Percentiles rank a stretch among this genome's conserved stretches.
phyloP scores from a whole-genome alignment of 179 eudicot genomes.

The Vitellaria paradoxa region DNA sequence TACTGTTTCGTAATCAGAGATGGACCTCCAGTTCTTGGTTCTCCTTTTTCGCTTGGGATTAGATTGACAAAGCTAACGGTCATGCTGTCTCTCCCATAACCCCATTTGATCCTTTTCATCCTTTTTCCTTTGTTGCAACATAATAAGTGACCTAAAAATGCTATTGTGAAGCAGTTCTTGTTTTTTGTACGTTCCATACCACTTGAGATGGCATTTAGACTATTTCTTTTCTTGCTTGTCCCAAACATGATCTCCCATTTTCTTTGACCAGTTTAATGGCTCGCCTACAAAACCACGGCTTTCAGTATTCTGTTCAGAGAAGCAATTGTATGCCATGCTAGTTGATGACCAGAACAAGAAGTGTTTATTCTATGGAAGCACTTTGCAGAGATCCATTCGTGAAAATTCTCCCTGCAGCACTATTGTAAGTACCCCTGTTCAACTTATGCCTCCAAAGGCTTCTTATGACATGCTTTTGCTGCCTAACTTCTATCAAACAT shows the following conservation, averaged over 20 bases:
- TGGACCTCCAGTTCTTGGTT: no score
- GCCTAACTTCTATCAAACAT: neutral
- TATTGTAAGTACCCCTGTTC: constrained; percentile 38
- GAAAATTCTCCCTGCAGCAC: constrained; percentile 50
- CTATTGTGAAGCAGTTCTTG: neutral
- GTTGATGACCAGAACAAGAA: constrained; percentile 88
- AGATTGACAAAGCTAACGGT: no score
- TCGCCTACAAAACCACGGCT: constrained; percentile 74
- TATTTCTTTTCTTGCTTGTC: neutral
- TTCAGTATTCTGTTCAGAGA: constrained; percentile 83
- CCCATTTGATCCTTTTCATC: no score
- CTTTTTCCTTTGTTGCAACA: no score
- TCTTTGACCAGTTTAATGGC: constrained; percentile 62
- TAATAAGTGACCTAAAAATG: no score
- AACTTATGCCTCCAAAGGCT: neutral
- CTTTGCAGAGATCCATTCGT: constrained; percentile 69
- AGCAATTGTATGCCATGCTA: constrained; percentile 82
- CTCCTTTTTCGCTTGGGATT: no score
- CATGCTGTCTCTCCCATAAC: no score
- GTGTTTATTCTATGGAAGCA: constrained; percentile 76
- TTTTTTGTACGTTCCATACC: neutral
- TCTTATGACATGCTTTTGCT: neutral
- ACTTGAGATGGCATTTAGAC: neutral
- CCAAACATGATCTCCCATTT: neutral
- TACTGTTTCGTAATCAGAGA: no score